These are phyloP conservation scores for Exophiala calicioides DNA, from an alignment of 2,329 filamentous ascomycete species.

Conservation along the genomic window DNA sequence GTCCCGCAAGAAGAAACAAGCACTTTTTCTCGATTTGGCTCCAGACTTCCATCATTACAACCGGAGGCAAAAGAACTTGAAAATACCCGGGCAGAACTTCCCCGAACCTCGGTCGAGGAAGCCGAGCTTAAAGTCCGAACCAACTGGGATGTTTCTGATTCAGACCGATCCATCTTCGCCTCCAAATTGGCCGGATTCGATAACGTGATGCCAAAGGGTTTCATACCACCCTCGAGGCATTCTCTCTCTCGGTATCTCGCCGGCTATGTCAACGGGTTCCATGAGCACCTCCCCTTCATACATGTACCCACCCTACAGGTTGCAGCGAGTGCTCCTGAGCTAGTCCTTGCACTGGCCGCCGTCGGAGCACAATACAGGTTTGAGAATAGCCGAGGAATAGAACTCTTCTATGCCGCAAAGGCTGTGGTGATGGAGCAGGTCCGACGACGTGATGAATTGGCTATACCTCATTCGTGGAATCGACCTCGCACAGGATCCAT, in stretches of 20 bases:
- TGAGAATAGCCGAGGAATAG: slow-evolving; percentile 53
- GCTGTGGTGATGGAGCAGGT: slow-evolving; percentile 56
- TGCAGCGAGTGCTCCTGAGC: slow-evolving; percentile 48
- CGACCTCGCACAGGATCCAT: slow-evolving; percentile 40
- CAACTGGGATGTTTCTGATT: slow-evolving; percentile 50
- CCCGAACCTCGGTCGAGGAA: slow-evolving; percentile 45
- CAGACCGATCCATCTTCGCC: slow-evolving; percentile 48
- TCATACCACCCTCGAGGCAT: slow-evolving; percentile 52
- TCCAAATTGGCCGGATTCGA: slow-evolving; percentile 49
- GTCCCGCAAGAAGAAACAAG: slow-evolving; percentile 40
- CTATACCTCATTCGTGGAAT: slow-evolving; percentile 46
- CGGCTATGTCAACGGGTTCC: slow-evolving; percentile 54
- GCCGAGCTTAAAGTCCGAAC: slow-evolving; percentile 39
- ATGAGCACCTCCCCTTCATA: slow-evolving; percentile 55
- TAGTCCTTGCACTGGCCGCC: slow-evolving; percentile 54
- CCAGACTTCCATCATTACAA: slow-evolving; percentile 49
- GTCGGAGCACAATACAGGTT: slow-evolving; percentile 53
- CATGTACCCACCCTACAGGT: slow-evolving; percentile 52
- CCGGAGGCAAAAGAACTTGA: slow-evolving; percentile 49
- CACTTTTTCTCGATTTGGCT: slow-evolving; percentile 53
- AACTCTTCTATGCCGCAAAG: slow-evolving; percentile 59
- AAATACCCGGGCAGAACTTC: slow-evolving; percentile 34
- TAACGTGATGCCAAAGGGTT: slow-evolving; percentile 48
- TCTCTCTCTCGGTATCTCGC: slow-evolving; percentile 52
- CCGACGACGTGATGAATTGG: slow-evolving; percentile 50